A percentile compares a stretch with the other conserved stretches of the same genome.
These are phyloP conservation scores for Daldinia decipiens DNA, from an alignment of 495 filamentous ascomycete species.

Conservation along the genomic window DNA sequence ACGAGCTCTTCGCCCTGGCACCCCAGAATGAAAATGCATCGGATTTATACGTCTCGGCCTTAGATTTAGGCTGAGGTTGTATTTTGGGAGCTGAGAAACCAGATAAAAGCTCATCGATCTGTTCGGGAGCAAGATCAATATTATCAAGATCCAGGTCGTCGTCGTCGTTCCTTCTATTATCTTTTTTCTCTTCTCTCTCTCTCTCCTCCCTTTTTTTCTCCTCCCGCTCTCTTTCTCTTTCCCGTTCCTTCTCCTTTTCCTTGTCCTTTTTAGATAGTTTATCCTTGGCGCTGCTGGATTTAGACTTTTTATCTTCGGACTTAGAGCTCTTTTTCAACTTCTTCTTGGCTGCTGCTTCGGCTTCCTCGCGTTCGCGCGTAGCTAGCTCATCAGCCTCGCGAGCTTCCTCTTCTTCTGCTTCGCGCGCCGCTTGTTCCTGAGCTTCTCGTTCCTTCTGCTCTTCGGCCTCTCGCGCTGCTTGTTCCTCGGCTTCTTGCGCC, in stretches of 20 bases:
- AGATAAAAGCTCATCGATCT: conserved; percentile 50
- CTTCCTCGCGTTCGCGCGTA: conserved; percentile 46
- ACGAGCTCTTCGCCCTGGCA: conserved; percentile 50
- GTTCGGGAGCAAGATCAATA: conserved; percentile 54
- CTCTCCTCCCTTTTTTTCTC: conserved; percentile 22
- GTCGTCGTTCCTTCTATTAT: conserved; percentile 30
- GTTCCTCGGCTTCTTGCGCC: conserved; percentile 45
- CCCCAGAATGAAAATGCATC: conserved; percentile 62
- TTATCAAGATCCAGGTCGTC: conserved; percentile 51
- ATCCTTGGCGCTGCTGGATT: conserved; percentile 40
- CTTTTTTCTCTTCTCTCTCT: conserved; percentile 26
- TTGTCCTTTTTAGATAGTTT: conserved; percentile 41
- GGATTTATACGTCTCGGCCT: conserved; percentile 36
- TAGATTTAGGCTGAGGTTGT: conserved; percentile 32
- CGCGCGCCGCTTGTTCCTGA: conserved; percentile 35
- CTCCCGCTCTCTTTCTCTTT: conserved; percentile 33
- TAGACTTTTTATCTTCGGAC: conserved; percentile 44
- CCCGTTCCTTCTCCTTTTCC: conserved; percentile 25
- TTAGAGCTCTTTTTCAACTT: conserved; percentile 57
- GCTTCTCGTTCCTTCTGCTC: conserved; percentile 43
- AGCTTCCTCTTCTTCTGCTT: conserved; percentile 53
- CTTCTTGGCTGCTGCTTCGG: conserved; percentile 51
- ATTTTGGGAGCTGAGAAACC: conserved; percentile 42
- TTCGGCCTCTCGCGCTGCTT: conserved; percentile 49
- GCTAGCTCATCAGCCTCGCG: conserved; percentile 46